Evolutionary conservation across 306 rosid genomes (phyloP).

Genomic region (Fagus crenata): DNA sequence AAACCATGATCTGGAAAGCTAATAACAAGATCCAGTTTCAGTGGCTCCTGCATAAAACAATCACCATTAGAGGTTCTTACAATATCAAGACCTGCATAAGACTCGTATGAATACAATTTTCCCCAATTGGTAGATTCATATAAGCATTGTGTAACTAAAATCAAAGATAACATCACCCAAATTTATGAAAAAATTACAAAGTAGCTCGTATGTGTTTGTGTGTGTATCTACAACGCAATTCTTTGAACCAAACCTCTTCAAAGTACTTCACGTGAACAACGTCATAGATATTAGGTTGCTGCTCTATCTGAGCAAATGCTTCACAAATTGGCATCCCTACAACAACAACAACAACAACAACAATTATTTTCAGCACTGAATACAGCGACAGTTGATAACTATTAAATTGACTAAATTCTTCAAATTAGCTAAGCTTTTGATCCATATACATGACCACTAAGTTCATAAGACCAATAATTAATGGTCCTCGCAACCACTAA

Average conservation of each 20-base stretch:
- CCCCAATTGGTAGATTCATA: neutral
- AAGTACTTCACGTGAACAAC: slow-evolving; percentile 94
- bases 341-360: slow-evolving; percentile 4
- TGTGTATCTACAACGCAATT: slow-evolving; percentile 2
- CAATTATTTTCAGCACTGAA: neutral
- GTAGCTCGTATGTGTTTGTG: slow-evolving; percentile 3
- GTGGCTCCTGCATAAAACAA: slow-evolving; percentile 65
- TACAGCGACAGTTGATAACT: slow-evolving; percentile 2
- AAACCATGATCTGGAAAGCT: slow-evolving; percentile 98
- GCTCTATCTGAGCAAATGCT: slow-evolving; percentile 94
- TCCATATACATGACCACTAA: neutral
- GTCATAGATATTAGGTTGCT: slow-evolving; percentile 82
- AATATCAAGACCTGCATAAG: slow-evolving; percentile 7
- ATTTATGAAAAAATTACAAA: slow-evolving; percentile 18
- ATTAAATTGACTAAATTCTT: slow-evolving; percentile 14
- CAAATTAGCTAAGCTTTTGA: slow-evolving; percentile 13
- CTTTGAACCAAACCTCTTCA: slow-evolving; percentile 69
- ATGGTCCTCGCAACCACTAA: neutral
- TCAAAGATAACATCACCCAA: neutral
- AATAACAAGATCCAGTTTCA: slow-evolving; percentile 82
- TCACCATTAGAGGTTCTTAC: slow-evolving; percentile 1
- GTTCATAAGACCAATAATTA: neutral
- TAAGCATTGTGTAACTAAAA: neutral
- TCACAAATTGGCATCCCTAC: slow-evolving; percentile 97
- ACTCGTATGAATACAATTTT: neutral